Conservation (phyloP, 495 filamentous ascomycete genomes). For the Lepraria neglecta region DNA sequence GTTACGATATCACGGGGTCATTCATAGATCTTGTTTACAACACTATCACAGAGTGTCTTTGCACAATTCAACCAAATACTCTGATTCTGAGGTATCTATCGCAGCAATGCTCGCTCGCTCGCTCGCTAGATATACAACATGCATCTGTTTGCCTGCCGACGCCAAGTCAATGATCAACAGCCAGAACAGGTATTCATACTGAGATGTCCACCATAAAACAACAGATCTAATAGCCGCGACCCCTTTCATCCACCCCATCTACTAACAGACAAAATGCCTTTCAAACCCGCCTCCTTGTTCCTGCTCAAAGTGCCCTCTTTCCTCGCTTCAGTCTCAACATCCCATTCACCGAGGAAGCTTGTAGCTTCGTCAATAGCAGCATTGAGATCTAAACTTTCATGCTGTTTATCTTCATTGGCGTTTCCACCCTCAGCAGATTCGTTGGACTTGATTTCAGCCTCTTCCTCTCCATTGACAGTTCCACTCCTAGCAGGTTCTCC, state of each 20-base stretch:
- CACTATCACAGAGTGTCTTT: too few relatives aligned
- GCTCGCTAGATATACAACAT: neutral
- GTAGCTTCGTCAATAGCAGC: constrained; percentile 26
- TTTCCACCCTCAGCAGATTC: neutral
- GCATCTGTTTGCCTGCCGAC: too few relatives aligned
- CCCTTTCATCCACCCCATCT: neutral
- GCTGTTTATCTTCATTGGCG: neutral
- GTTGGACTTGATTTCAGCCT: too few relatives aligned
- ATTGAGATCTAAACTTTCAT: constrained; percentile 18
- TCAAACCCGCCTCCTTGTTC: neutral
- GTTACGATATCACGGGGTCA: too few relatives aligned
- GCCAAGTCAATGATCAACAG: too few relatives aligned
- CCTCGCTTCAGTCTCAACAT: constrained; percentile 24
- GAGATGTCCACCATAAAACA: too few relatives aligned
- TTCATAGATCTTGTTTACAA: too few relatives aligned
- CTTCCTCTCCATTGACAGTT: too few relatives aligned
- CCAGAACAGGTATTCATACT: too few relatives aligned
- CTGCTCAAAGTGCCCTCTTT: constrained; percentile 8
- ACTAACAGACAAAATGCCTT: neutral
- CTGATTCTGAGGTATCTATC: neutral
- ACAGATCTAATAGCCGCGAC: neutral
- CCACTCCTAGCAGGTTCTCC: neutral
- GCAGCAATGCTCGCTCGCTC: neutral
- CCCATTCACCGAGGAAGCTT: constrained; percentile 25
- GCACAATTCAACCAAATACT: too few relatives aligned